phyloP scores from a whole-genome alignment of 176 grass and related monocot species.

The Triticum timopheevii region DNA sequence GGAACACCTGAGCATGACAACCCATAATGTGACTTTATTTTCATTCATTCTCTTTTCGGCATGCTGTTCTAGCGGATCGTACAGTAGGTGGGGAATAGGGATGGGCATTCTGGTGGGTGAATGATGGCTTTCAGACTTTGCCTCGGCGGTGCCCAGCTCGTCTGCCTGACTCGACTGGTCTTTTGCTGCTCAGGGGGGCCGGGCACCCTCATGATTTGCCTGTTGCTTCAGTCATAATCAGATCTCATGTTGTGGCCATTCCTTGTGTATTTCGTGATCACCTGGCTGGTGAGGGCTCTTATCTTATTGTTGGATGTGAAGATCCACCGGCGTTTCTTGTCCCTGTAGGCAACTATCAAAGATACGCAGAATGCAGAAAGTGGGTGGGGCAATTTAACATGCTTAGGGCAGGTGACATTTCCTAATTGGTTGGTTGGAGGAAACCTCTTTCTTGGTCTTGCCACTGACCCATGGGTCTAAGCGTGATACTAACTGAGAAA shows the following conservation, averaged over 20 bases:
- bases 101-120: constrained; percentile 30
- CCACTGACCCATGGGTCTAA: not conserved
- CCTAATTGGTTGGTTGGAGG: not conserved
- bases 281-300: constrained; percentile 25
- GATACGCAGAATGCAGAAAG: not conserved
- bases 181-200: constrained; percentile 19
- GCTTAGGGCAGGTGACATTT: not conserved
- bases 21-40: not conserved
- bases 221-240: constrained; percentile 45
- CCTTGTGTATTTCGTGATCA: constrained; percentile 24
- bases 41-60: constrained; percentile 4
- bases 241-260: constrained; percentile 23
- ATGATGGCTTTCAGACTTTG: constrained; percentile 14
- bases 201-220: constrained; percentile 29
- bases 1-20: constrained; percentile 9
- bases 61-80: constrained; percentile 22
- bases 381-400: not conserved
- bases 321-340: not conserved
- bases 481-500: not conserved
- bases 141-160: not conserved
- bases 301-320: constrained; percentile 18
- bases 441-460: not conserved
- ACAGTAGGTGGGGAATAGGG: constrained; percentile 7
- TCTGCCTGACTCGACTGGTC: constrained; percentile 2
- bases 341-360: not conserved